Percentiles rank a stretch among this genome's conserved stretches.
Conservation (phyloP, 2,329 filamentous ascomycete genomes). For the Aspergillus unguis region DNA sequence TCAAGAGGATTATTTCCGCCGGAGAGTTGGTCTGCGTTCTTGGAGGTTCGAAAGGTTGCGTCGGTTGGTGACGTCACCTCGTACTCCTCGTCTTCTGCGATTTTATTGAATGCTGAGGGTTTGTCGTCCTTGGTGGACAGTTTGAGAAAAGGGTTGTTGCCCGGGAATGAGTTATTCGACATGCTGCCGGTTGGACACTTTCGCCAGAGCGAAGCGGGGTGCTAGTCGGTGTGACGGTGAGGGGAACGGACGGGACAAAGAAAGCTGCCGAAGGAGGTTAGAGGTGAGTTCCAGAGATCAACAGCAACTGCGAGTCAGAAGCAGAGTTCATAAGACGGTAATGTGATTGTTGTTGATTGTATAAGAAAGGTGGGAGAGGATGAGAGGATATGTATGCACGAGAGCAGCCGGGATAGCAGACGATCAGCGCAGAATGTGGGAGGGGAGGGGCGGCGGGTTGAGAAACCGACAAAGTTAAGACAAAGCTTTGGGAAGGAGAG, state of each 20-base stretch:
- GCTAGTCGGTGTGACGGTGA: slow-evolving; percentile 56
- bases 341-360: not conserved
- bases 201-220: slow-evolving; percentile 24
- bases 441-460: slow-evolving; percentile 23
- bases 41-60: slow-evolving; percentile 52
- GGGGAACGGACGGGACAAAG: slow-evolving; percentile 62
- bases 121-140: slow-evolving; percentile 67
- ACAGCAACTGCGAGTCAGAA: not conserved
- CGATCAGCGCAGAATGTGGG: slow-evolving; percentile 11
- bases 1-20: slow-evolving; percentile 46
- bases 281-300: slow-evolving; percentile 17
- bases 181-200: slow-evolving; percentile 46
- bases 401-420: slow-evolving; percentile 14
- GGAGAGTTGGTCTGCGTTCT: slow-evolving; percentile 25
- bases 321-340: not conserved
- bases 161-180: slow-evolving; percentile 71
- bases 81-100: slow-evolving; percentile 78
- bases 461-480: slow-evolving; percentile 19
- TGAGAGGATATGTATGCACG: slow-evolving; percentile 4
- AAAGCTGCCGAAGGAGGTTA: slow-evolving; percentile 64
- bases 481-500: slow-evolving; percentile 11
- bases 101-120: slow-evolving; percentile 55
- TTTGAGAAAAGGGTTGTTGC: slow-evolving; percentile 75
- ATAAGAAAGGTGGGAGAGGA: slow-evolving; percentile 2
- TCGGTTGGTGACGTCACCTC: slow-evolving; percentile 75